phyloP scores from a whole-genome alignment of 306 rosid species.

The Vigna trinervia region DNA sequence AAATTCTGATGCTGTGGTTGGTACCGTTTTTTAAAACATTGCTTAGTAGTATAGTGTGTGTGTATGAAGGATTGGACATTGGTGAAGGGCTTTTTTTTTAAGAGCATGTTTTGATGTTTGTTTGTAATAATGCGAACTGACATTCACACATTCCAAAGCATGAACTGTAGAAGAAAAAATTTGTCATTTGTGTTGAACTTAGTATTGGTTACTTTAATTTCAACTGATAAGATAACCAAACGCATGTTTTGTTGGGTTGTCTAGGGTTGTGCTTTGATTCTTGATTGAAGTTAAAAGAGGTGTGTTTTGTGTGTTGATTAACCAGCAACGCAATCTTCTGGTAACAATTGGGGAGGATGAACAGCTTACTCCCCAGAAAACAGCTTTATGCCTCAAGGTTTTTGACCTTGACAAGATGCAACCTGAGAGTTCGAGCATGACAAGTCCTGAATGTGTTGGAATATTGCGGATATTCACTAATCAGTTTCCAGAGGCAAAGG shows the following conservation, averaged over 20 bases:
- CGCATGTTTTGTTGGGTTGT: background rate
- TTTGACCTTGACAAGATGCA: conserved; percentile 94
- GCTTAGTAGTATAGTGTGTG: background rate
- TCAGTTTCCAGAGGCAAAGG: conserved; percentile 95
- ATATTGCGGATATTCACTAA: conserved; percentile 90
- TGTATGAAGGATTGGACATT: background rate
- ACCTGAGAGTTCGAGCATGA: conserved; percentile 79
- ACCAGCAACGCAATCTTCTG: conserved; percentile 87
- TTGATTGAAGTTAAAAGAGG: conserved; percentile 35
- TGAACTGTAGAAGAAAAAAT: background rate
- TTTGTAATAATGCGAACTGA: background rate
- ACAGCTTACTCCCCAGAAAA: conserved; percentile 76
- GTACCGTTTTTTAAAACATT: background rate
- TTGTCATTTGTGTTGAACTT: background rate
- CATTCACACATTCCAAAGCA: background rate
- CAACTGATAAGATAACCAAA: background rate
- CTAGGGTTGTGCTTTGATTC: background rate
- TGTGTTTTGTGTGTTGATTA: conserved; percentile 38
- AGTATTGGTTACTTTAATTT: background rate
- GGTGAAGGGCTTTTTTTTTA: conserved; percentile 1
- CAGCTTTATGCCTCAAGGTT: conserved; percentile 87
- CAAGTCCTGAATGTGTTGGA: conserved; percentile 94
- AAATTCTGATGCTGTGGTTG: background rate
- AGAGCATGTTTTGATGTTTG: background rate
- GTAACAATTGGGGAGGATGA: conserved; percentile 91